phyloP scores from a whole-genome alignment of 169 alveolate genomes.

The Plasmodium fragile region DNA sequence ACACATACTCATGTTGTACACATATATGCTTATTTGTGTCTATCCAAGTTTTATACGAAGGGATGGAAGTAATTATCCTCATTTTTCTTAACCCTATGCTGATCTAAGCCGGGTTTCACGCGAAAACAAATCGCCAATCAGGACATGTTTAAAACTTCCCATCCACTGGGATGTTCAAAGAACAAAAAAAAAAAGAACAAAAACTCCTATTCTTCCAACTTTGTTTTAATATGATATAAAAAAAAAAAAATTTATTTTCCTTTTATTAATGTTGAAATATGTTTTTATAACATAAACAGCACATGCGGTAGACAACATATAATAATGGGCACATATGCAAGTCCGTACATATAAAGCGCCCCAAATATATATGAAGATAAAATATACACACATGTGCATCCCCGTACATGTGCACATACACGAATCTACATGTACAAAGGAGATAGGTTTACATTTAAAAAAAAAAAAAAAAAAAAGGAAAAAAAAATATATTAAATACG shows the following conservation, averaged over 20 bases:
- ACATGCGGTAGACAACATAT: constrained; percentile 1
- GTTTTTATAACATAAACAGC: neutral
- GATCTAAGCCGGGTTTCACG: neutral
- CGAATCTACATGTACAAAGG: neutral
- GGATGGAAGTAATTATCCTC: neutral
- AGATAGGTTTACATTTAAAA: constrained; percentile 17
- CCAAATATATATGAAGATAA: neutral
- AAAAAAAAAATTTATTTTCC: neutral
- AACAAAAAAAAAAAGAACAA: neutral
- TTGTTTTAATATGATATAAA: neutral
- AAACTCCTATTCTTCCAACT: neutral
- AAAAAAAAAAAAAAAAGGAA: neutral
- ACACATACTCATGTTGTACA: neutral
- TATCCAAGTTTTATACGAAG: neutral
- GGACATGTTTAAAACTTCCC: neutral
- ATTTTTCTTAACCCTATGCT: neutral
- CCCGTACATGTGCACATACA: neutral
- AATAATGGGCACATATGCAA: neutral
- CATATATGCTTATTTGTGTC: neutral
- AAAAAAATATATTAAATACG: neutral
- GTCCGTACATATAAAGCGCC: neutral
- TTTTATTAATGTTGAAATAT: neutral
- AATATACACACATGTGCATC: neutral
- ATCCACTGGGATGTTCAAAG: neutral
- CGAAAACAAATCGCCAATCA: neutral